phyloP scores from a whole-genome alignment of 208 protist species.

The Acanthamoeba triangularis region DNA sequence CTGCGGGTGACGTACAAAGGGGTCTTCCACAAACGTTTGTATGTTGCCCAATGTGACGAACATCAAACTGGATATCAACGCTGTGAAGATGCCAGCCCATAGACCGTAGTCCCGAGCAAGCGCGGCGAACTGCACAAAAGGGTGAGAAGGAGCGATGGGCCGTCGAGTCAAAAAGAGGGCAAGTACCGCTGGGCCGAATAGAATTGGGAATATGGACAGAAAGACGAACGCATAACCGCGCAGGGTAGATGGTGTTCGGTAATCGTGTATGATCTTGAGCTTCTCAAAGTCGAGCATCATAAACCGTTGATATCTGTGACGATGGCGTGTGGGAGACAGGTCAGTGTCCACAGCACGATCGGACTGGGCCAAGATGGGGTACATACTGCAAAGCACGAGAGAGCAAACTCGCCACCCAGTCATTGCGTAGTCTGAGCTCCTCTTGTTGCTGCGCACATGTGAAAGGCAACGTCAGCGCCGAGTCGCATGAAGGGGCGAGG shows the following conservation, averaged over 20 bases:
- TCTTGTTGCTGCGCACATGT: slow-evolving; percentile 12
- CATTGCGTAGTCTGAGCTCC: slow-evolving; percentile 3
- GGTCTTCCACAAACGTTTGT: slow-evolving; percentile 57
- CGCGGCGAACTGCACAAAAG: neutral
- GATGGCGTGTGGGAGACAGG: neutral
- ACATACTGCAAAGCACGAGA: slow-evolving; percentile 20
- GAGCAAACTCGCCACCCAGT: slow-evolving; percentile 12
- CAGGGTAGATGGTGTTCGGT: slow-evolving; percentile 22
- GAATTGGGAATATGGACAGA: slow-evolving; percentile 40
- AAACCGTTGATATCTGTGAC: slow-evolving; percentile 39
- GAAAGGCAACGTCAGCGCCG: too few species aligned
- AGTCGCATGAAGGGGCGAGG: neutral
- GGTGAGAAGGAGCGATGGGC: neutral
- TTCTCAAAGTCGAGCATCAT: slow-evolving; percentile 73
- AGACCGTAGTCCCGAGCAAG: slow-evolving; percentile 8
- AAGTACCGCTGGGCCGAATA: slow-evolving; percentile 42
- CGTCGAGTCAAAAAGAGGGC: too few species aligned
- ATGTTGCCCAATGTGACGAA: slow-evolving; percentile 35
- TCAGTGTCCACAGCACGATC: too few species aligned
- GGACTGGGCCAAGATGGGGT: neutral
- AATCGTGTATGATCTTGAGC: slow-evolving; percentile 56
- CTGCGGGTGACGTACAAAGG: neutral
- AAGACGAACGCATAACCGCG: slow-evolving; percentile 59
- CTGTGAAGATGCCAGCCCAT: slow-evolving; percentile 40
- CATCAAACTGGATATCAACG: slow-evolving; percentile 62